A percentile compares a stretch with the other conserved stretches of the same genome.
phyloP scores from a whole-genome alignment of 768 basidiomycete species.

The Russula dissimulans region DNA sequence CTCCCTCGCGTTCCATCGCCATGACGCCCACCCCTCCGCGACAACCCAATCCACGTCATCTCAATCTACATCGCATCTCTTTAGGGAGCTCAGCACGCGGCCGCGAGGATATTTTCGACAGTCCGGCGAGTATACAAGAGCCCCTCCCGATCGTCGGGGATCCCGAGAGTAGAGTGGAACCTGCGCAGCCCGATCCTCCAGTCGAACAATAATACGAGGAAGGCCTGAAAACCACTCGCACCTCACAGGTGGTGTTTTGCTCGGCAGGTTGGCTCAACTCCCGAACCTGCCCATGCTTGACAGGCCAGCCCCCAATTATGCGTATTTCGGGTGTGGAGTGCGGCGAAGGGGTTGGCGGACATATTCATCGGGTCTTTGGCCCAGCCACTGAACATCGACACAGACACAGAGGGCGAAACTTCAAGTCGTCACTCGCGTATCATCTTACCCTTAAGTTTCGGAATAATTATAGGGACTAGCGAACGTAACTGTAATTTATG shows the following conservation, averaged over 20 bases:
- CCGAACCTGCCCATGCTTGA: too few relatives aligned
- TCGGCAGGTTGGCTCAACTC: neutral
- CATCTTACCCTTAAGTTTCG: too few relatives aligned
- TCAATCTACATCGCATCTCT: slow-evolving; percentile 18
- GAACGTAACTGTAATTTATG: neutral
- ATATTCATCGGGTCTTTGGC: too few relatives aligned
- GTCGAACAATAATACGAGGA: neutral
- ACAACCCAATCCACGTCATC: neutral
- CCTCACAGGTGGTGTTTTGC: neutral
- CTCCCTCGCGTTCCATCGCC: slow-evolving; percentile 27
- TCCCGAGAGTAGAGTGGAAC: neutral
- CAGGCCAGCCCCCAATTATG: too few relatives aligned
- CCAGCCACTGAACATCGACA: too few relatives aligned
- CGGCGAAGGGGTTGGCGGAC: too few relatives aligned
- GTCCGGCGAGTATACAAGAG: slow-evolving; percentile 25
- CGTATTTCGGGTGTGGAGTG: too few relatives aligned
- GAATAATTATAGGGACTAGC: neutral
- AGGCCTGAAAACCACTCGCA: neutral
- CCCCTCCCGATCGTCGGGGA: slow-evolving; percentile 11
- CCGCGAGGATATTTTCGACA: slow-evolving; percentile 23
- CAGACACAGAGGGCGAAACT: too few relatives aligned
- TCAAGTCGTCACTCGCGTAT: too few relatives aligned
- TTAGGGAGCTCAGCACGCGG: neutral
- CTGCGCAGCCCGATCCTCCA: neutral
- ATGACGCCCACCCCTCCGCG: slow-evolving; percentile 22